phyloP scores from a whole-genome alignment of 805 yeast species.

The Cyberlindnera samutprakarnensis region DNA sequence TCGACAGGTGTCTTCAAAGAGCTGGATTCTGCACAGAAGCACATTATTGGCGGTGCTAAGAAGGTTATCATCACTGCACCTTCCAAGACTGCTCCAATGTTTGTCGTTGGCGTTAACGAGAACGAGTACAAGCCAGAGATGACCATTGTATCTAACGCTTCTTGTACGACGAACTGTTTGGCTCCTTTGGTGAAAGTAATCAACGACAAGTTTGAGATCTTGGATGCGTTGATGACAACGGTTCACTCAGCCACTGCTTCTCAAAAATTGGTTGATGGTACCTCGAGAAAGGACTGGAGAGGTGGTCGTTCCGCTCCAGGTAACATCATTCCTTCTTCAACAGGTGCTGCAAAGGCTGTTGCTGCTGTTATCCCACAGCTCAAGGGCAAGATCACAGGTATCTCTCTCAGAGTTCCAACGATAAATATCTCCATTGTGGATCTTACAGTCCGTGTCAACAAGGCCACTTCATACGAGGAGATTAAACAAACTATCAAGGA shows the following conservation, averaged over 20 bases:
- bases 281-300: constrained; percentile 97
- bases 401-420: constrained; percentile 92
- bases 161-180: constrained; percentile 93
- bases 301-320: constrained; percentile 97
- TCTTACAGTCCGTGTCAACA: constrained; percentile 76
- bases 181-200: constrained; percentile 91
- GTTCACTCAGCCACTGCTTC: constrained; percentile 95
- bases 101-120: constrained; percentile 86
- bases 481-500: constrained; percentile 69
- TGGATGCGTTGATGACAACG: constrained; percentile 93
- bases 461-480: constrained; percentile 73
- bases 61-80: constrained; percentile 94
- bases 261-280: constrained; percentile 95
- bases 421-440: constrained; percentile 91
- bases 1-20: constrained; percentile 94
- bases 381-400: constrained; percentile 90
- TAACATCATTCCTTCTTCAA: constrained; percentile 91
- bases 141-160: constrained; percentile 81
- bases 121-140: constrained; percentile 69
- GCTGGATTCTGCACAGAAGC: constrained; percentile 72
- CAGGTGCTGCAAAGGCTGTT: constrained; percentile 98
- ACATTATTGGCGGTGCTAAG: constrained; percentile 88
- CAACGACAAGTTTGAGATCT: constrained; percentile 79
- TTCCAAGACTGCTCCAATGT: constrained; percentile 91
- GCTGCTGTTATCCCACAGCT: constrained; percentile 90